Percentiles rank a stretch among this genome's conserved stretches.
Evolutionary conservation across 2,329 filamentous ascomycete genomes (phyloP).

Genomic region (Fusarium falciforme): DNA sequence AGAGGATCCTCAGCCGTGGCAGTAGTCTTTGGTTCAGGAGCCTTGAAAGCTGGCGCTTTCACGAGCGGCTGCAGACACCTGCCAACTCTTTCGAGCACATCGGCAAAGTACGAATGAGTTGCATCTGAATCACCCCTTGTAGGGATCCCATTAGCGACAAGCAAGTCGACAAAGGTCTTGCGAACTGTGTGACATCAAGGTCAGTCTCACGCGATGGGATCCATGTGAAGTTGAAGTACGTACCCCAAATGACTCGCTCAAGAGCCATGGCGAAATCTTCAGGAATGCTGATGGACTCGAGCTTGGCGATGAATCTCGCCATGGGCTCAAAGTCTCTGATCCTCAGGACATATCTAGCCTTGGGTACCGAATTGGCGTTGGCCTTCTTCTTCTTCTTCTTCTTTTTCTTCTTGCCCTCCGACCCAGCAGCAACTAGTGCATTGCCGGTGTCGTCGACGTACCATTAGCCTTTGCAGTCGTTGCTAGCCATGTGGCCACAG

Average conservation of each 20-base stretch:
- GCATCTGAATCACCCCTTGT: constrained; percentile 1
- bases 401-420: neutral
- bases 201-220: neutral
- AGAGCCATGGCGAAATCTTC: constrained; percentile 15
- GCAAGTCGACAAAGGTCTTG: constrained; percentile 18
- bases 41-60: neutral
- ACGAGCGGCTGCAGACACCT: constrained; percentile 29
- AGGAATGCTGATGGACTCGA: constrained; percentile 20
- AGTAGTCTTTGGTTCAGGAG: neutral
- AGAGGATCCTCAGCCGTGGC: neutral
- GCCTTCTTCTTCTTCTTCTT: neutral
- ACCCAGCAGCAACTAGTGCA: neutral
- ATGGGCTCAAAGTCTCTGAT: constrained; percentile 35
- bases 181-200: constrained; percentile 7
- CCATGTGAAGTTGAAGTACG: neutral
- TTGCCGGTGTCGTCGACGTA: neutral
- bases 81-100: constrained; percentile 35
- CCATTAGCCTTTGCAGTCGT: constrained; percentile 29
- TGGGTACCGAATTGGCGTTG: neutral
- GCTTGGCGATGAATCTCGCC: constrained; percentile 22
- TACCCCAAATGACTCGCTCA: constrained; percentile 29
- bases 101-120: constrained; percentile 30
- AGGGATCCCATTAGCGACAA: neutral
- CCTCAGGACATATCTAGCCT: constrained; percentile 13
- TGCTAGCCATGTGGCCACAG: constrained; percentile 28